Conservation (phyloP, 73 alveolate species). For the Uronychia binucleata region DNA sequence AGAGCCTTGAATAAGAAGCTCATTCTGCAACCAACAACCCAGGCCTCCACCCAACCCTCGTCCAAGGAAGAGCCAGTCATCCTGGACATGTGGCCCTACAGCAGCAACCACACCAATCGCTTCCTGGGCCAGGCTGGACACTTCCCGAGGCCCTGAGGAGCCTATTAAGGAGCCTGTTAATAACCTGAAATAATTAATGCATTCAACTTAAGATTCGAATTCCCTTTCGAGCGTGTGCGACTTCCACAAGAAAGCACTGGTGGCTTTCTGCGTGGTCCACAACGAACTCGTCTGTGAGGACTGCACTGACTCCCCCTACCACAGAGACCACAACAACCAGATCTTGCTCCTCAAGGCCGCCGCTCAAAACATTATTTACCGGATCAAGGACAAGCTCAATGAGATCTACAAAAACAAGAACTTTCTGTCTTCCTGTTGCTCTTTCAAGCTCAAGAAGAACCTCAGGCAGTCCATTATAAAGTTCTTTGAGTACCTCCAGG, state of each 20-base stretch:
- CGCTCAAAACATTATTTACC: slow-evolving; percentile 47
- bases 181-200: no score
- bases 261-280: slow-evolving; percentile 63
- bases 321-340: slow-evolving; percentile 61
- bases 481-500: slow-evolving; percentile 45
- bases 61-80: no score
- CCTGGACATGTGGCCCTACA: no score
- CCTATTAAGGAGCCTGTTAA: no score
- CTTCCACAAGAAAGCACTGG: slow-evolving; percentile 33
- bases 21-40: no score
- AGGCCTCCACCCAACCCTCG: no score
- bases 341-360: slow-evolving; percentile 63
- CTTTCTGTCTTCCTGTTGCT: slow-evolving; percentile 11
- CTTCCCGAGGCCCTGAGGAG: no score
- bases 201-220: no score
- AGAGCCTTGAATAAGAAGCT: no score
- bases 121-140: no score
- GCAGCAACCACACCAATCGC: no score
- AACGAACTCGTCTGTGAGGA: slow-evolving; percentile 70
- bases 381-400: slow-evolving; percentile 16
- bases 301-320: slow-evolving; percentile 61
- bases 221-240: no score
- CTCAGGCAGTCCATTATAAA: slow-evolving; percentile 36
- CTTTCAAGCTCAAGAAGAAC: slow-evolving; percentile 42
- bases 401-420: slow-evolving; percentile 21